A percentile compares a stretch with the other conserved stretches of the same genome.
Conservation (phyloP, 192 early-diverging fungal genomes). For the Globomyces pollinis-pini region DNA sequence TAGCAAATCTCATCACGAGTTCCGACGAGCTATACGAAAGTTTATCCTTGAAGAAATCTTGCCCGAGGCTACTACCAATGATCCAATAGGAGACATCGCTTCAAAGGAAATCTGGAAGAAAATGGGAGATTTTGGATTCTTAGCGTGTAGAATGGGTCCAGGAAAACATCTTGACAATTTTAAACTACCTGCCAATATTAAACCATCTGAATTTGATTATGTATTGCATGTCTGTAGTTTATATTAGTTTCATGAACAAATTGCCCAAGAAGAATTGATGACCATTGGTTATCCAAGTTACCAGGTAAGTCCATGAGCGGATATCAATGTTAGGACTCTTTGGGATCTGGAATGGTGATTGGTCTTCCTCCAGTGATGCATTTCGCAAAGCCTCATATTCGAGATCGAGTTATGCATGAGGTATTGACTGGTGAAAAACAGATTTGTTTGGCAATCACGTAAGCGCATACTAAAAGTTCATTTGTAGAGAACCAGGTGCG, state of each 20-base stretch:
- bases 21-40: background rate
- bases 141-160: background rate
- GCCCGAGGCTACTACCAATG: background rate
- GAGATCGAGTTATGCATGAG: constrained; percentile 28
- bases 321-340: constrained; percentile 16
- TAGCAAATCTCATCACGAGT: background rate
- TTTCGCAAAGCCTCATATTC: constrained; percentile 48
- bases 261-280: background rate
- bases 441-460: constrained; percentile 50
- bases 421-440: constrained; percentile 36
- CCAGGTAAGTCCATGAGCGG: too few species aligned
- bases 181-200: constrained; percentile 7
- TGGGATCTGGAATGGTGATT: constrained; percentile 38
- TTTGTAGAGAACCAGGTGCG: constrained; percentile 29
- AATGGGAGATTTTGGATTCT: background rate
- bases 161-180: constrained; percentile 1
- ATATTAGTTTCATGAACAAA: constrained; percentile 10
- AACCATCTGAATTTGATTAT: constrained; percentile 19
- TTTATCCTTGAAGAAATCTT: background rate
- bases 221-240: too few species aligned
- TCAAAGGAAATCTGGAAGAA: background rate
- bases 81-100: background rate
- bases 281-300: constrained; percentile 18
- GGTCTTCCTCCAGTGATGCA: constrained; percentile 63
- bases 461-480: too few species aligned